Evolutionary conservation across 352 stramenopile genomes (phyloP).

Genomic region (Phytophthora idaei): DNA sequence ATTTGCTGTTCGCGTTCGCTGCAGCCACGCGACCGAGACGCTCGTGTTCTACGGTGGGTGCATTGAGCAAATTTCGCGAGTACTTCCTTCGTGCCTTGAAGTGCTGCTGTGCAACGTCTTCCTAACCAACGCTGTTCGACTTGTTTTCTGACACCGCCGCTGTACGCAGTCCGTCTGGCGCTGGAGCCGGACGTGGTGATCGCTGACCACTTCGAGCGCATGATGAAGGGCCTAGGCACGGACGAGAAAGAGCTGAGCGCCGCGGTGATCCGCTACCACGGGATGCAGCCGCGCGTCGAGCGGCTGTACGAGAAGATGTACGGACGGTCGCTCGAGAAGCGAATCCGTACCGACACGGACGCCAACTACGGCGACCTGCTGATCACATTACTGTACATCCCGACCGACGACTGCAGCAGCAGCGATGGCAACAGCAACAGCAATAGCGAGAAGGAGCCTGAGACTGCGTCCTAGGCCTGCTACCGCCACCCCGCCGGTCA

Average conservation of each 20-base stretch:
- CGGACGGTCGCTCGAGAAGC: constrained; percentile 49
- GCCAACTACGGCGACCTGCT: constrained; percentile 62
- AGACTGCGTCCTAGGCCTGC: constrained; percentile 5
- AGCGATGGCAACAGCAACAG: constrained; percentile 1
- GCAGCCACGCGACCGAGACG: constrained; percentile 56
- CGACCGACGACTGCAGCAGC: constrained; percentile 1
- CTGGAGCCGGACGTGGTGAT: constrained; percentile 58
- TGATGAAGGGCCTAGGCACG: constrained; percentile 63
- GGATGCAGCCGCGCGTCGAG: constrained; percentile 45
- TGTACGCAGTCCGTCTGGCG: constrained; percentile 49
- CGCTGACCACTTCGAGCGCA: constrained; percentile 59
- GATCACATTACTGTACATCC: constrained; percentile 53
- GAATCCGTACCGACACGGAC: constrained; percentile 60
- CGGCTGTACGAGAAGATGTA: constrained; percentile 53
- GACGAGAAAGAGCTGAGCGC: constrained; percentile 64
- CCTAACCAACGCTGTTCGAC: constrained; percentile 4
- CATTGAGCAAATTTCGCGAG: neutral
- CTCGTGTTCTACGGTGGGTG: constrained; percentile 69
- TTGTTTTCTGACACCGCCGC: constrained; percentile 13
- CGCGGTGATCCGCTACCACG: constrained; percentile 62
- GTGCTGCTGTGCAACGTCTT: neutral
- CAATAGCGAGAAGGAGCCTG: constrained; percentile 9
- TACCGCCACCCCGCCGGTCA: no score
- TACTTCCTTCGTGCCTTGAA: neutral
- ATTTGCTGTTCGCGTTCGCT: no score